Evolutionary conservation across 352 stramenopile genomes (phyloP), one percentile per base, ranked within the genome.

Genomic region (Phytophthora europaea): DNA sequence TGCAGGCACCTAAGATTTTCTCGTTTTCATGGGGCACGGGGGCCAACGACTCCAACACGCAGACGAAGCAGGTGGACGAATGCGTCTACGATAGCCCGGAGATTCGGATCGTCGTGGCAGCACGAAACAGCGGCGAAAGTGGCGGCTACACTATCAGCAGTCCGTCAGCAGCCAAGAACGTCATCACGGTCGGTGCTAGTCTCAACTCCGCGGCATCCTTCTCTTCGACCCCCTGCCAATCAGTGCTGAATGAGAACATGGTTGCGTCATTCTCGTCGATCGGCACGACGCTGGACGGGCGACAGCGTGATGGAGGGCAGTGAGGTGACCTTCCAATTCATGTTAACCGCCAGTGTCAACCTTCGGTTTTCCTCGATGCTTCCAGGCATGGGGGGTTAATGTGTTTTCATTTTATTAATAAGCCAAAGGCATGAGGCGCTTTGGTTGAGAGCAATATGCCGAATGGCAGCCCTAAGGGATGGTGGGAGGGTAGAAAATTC

Each of bases 161-260:
- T 23, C 90, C 90, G 0, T 90, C 85, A 0, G 84, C 80, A 31
- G 87, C 84, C n/a, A 97, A 97, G 72, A 97, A 97, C 59, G 82
- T 90, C 40, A 84, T 97, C 48, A 87, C 89, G 0, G 87, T 97
- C 6, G 91, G 90, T 16, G 84, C 89, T 3, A 91, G 85, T 43
- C 78, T 93, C 18, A 93, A 90, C 54, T 76, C 82, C 8, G 79
- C 65, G 1, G 70, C 73, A 0, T 89, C 85, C 1, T 90, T 90
- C 61, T 80, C 72, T 0, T 80, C 80, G 6, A 87, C 77, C 0
- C 80, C 79, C 22, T 89, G 81, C 60, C 47, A 75, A 20, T 81
- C 70, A 13, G 73, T 91, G 28, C 43, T 91, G n/a, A n/a, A n/a
- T n/a, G n/a, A n/a, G n/a, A n/a, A n/a, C n/a, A n/a, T n/a, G n/a